phyloP scores from a whole-genome alignment of 2,329 filamentous ascomycete species.

The Ophiostoma novo-ulmi region DNA sequence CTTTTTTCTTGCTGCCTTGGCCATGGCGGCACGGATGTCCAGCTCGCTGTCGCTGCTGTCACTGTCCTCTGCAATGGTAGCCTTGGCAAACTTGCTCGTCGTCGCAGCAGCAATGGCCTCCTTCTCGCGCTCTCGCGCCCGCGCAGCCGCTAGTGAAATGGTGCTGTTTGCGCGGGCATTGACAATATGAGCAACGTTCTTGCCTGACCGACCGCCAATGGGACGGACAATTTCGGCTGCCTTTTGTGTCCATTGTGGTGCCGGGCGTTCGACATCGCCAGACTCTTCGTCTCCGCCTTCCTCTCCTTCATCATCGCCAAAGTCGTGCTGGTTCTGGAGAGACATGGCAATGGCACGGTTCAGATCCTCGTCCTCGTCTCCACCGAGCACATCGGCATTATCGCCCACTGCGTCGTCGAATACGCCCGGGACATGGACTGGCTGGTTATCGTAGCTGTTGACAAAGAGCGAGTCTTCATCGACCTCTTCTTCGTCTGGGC shows the following conservation, averaged over 20 bases:
- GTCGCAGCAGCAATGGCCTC: constrained; percentile 10
- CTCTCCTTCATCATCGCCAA: constrained; percentile 37
- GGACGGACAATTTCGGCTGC: constrained; percentile 49
- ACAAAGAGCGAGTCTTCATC: constrained; percentile 57
- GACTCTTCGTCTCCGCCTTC: constrained; percentile 33
- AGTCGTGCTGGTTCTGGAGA: constrained; percentile 57
- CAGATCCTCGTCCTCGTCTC: constrained; percentile 57
- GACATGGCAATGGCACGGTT: constrained; percentile 80
- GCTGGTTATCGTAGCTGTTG: constrained; percentile 31
- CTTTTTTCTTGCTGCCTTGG: constrained; percentile 56
- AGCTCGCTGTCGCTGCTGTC: constrained; percentile 70
- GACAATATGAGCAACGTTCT: constrained; percentile 66
- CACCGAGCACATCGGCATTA: constrained; percentile 32
- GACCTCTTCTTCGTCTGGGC: constrained; percentile 33
- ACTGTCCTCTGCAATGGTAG: constrained; percentile 30
- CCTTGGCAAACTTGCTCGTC: constrained; percentile 34
- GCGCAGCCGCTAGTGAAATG: constrained; percentile 32
- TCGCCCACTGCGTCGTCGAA: not conserved
- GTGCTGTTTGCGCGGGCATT: constrained; percentile 66
- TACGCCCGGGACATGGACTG: constrained; percentile 11
- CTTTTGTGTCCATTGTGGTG: constrained; percentile 54
- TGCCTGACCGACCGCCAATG: constrained; percentile 47
- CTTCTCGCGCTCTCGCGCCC: not conserved
- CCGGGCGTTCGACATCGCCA: constrained; percentile 46
- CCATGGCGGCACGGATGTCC: constrained; percentile 71